Conservation (phyloP, 768 basidiomycete genomes). For the Tylopilus vinaceipallidus region DNA sequence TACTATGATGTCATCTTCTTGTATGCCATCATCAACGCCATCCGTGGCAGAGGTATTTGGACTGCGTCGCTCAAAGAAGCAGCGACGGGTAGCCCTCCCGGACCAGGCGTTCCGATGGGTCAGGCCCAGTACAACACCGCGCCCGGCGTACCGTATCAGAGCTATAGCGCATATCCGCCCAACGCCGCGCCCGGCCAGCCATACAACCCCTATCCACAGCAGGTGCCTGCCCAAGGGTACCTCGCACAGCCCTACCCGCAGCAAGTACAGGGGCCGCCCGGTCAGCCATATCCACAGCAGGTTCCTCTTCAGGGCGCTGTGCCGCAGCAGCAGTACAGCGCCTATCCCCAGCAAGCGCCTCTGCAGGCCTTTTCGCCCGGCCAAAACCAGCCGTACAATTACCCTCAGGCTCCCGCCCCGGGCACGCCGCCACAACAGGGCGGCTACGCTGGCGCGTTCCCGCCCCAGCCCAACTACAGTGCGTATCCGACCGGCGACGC, state of each 20-base stretch:
- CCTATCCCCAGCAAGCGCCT: not conserved
- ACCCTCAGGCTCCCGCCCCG: not conserved
- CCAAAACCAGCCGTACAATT: slow-evolving; percentile 6
- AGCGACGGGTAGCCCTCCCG: not conserved
- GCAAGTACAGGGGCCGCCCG: not conserved
- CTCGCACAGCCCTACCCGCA: not conserved
- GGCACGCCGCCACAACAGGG: slow-evolving; percentile 1
- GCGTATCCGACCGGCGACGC: slow-evolving; percentile 11
- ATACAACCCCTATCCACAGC: slow-evolving; percentile 10
- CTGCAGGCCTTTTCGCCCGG: not conserved
- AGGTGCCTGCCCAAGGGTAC: not conserved
- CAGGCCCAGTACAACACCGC: slow-evolving; percentile 9
- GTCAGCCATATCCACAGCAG: slow-evolving; percentile 2
- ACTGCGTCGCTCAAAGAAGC: slow-evolving; percentile 23
- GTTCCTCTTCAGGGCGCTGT: not conserved
- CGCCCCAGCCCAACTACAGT: slow-evolving; percentile 19
- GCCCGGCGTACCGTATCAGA: slow-evolving; percentile 6
- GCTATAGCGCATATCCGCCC: slow-evolving; percentile 2
- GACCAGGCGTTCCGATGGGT: not conserved
- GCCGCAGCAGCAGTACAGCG: slow-evolving; percentile 2
- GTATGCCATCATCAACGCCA: slow-evolving; percentile 22
- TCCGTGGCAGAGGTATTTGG: slow-evolving; percentile 26
- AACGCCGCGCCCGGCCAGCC: slow-evolving; percentile 1
- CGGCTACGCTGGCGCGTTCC: not conserved
- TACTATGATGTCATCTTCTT: slow-evolving; percentile 22